Conservation (phyloP, 495 filamentous ascomycete species). For the Tuber calosporum region DNA sequence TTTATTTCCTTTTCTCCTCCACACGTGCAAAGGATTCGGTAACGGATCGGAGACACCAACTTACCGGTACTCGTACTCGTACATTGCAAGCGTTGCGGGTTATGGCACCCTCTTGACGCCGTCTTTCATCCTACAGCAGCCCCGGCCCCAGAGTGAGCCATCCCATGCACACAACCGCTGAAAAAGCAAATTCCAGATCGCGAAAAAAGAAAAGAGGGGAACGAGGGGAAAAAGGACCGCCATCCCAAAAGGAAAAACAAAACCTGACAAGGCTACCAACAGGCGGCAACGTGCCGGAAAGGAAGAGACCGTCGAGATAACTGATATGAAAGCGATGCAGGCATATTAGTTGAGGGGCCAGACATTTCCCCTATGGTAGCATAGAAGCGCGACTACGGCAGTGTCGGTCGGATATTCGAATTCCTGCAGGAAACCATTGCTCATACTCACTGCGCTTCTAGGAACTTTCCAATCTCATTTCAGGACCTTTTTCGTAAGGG, state of each 20-base stretch:
- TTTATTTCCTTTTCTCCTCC: neutral
- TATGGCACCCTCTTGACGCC: neutral
- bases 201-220: constrained; percentile 7
- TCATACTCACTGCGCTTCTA: neutral
- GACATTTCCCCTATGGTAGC: neutral
- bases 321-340: neutral
- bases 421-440: neutral
- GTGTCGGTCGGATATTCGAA: neutral
- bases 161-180: constrained; percentile 6
- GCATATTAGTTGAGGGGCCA: neutral
- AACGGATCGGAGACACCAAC: neutral
- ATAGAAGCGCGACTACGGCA: neutral
- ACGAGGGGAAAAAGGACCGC: neutral
- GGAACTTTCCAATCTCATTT: neutral
- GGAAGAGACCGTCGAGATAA: neutral
- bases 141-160: neutral
- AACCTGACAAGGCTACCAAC: constrained; percentile 3
- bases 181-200: constrained; percentile 22
- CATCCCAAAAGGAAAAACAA: neutral
- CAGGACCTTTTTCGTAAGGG: neutral
- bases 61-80: no score
- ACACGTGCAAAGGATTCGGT: neutral
- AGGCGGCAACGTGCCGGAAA: neutral
- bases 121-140: neutral
- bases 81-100: neutral